These are phyloP conservation scores for Isabelozyma heimii DNA, from an alignment of 805 yeast species.

Conservation along the genomic window DNA sequence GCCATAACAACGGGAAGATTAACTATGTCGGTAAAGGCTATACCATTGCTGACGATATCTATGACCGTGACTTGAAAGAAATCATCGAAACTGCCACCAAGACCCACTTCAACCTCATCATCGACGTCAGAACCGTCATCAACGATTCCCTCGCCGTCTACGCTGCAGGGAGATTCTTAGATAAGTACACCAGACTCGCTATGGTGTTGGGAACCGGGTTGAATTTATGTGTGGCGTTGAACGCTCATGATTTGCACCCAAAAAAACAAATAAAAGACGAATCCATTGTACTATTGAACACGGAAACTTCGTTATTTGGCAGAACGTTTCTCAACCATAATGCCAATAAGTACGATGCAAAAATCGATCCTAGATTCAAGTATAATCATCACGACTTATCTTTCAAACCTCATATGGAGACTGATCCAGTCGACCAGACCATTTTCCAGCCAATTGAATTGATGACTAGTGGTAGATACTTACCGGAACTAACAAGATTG, in stretches of 20 bases:
- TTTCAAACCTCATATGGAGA: slow-evolving; percentile 28
- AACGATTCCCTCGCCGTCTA: slow-evolving; percentile 70
- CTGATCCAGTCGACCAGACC: slow-evolving; percentile 12
- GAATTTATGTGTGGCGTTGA: slow-evolving; percentile 48
- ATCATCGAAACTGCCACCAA: slow-evolving; percentile 36
- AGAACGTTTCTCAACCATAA: slow-evolving; percentile 20
- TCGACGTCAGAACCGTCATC: slow-evolving; percentile 45
- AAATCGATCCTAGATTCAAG: slow-evolving; percentile 33
- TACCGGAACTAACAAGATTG: slow-evolving; percentile 51
- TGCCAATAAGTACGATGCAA: slow-evolving; percentile 38
- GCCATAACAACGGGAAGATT: slow-evolving; percentile 45
- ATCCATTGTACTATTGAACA: slow-evolving; percentile 36
- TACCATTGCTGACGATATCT: slow-evolving; percentile 40
- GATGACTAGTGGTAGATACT: slow-evolving; percentile 53
- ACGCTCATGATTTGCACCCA: slow-evolving; percentile 14
- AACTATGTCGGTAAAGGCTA: slow-evolving; percentile 63
- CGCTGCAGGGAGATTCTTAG: slow-evolving; percentile 48
- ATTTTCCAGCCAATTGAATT: slow-evolving; percentile 58
- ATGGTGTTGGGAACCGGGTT: slow-evolving; percentile 70
- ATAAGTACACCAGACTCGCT: slow-evolving; percentile 41
- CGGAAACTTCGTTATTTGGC: slow-evolving; percentile 60
- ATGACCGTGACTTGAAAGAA: slow-evolving; percentile 37
- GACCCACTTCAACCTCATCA: slow-evolving; percentile 16
- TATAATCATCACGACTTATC: slow-evolving; percentile 7
- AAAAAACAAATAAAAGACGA: slow-evolving; percentile 13